Conservation (phyloP, 2,329 filamentous ascomycete genomes). For the Zasmidium citrigriseum region DNA sequence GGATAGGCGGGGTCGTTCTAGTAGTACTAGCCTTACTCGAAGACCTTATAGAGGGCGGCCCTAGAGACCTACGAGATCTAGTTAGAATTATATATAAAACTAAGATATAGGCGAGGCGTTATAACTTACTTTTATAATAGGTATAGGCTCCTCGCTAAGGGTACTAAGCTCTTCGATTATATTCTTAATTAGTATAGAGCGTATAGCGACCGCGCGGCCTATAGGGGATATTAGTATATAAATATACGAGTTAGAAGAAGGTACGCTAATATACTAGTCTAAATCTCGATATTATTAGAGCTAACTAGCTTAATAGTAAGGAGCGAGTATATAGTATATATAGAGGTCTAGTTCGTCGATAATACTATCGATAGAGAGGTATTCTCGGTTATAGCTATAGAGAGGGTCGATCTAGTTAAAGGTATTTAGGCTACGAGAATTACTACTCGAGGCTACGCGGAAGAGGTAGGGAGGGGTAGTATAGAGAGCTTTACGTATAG, state of each 20-base stretch:
- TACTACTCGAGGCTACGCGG: no score
- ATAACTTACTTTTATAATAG: constrained; percentile 70
- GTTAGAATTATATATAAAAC: constrained; percentile 30
- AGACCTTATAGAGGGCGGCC: constrained; percentile 88
- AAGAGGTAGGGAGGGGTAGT: no score
- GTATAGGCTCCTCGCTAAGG: constrained; percentile 67
- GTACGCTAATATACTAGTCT: constrained; percentile 36
- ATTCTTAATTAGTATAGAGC: constrained; percentile 96
- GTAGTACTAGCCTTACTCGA: constrained; percentile 98
- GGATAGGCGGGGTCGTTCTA: constrained; percentile 78
- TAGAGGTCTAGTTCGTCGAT: no score
- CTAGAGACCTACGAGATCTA: constrained; percentile 68
- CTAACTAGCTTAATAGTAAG: constrained; percentile 47
- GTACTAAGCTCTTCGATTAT: constrained; percentile 90
- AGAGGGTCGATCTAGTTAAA: no score
- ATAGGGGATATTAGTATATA: constrained; percentile 18
- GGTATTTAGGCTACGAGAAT: no score
- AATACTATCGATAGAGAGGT: no score
- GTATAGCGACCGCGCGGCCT: constrained; percentile 83
- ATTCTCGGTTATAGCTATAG: no score
- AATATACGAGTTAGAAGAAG: constrained; percentile 6
- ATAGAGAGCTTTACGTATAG: no score
- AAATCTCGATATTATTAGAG: constrained; percentile 48
- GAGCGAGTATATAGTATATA: no score
- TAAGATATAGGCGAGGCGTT: constrained; percentile 3